Evolutionary conservation across 192 early-diverging fungal genomes (phyloP).

Genomic region (Thoreauomyces humboldtii): DNA sequence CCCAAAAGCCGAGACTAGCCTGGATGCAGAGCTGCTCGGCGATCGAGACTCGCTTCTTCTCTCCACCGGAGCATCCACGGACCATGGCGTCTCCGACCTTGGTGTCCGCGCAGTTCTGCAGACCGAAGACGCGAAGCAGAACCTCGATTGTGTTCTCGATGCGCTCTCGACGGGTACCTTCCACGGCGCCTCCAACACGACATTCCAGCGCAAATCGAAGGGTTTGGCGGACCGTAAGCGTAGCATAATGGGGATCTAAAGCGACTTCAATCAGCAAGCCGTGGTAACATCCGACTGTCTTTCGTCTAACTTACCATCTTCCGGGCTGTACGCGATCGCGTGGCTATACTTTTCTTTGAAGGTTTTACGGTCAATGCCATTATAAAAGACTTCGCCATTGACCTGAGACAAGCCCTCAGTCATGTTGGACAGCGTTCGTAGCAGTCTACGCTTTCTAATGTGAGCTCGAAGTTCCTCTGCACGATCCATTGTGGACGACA

Average conservation of each 20-base stretch:
- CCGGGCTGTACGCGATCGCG: conserved; percentile 76
- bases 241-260: conserved; percentile 69
- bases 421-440: conserved; percentile 63
- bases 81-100: conserved; percentile 52
- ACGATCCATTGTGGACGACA: not conserved
- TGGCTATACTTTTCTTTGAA: conserved; percentile 65
- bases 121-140: conserved; percentile 31
- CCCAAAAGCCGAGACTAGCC: conserved; percentile 34
- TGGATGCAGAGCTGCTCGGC: conserved; percentile 65
- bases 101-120: conserved; percentile 36
- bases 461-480: not conserved
- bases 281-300: no score
- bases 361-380: conserved; percentile 60
- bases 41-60: conserved; percentile 85
- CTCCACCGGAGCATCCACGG: conserved; percentile 67
- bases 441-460: conserved; percentile 29
- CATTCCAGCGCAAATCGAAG: conserved; percentile 74
- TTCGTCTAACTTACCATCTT: conserved; percentile 54
- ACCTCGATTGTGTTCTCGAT: conserved; percentile 54
- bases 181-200: conserved; percentile 48
- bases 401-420: conserved; percentile 49
- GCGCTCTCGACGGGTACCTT: conserved; percentile 39
- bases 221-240: conserved; percentile 76
- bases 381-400: conserved; percentile 60
- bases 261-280: no score